phyloP scores from a whole-genome alignment of 257 asterid genomes.

The Verbena officinalis region DNA sequence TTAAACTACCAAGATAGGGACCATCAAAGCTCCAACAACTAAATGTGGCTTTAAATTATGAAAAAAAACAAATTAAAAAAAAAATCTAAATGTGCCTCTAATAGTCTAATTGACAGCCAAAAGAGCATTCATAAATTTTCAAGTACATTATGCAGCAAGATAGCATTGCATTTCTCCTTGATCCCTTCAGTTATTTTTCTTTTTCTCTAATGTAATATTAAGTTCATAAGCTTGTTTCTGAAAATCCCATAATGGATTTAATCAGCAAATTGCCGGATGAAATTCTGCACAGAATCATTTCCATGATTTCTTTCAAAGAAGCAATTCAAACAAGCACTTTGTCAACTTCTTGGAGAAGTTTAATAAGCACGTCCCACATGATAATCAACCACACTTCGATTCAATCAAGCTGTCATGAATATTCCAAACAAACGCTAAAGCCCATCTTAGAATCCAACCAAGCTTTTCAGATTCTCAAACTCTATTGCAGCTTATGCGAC shows the following conservation, averaged over 20 bases:
- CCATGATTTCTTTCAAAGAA: slow-evolving; percentile 27
- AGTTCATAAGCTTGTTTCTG: too few relatives aligned
- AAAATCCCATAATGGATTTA: slow-evolving; percentile 24
- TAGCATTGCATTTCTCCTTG: neutral
- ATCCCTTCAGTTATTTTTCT: neutral
- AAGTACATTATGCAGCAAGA: too few relatives aligned
- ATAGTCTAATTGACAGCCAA: too few relatives aligned
- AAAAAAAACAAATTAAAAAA: too few relatives aligned
- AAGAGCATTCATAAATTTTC: too few relatives aligned
- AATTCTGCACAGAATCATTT: slow-evolving; percentile 16
- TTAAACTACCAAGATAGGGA: neutral
- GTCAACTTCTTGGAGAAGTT: slow-evolving; percentile 28
- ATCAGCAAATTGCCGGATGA: slow-evolving; percentile 26
- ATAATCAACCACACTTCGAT: too few relatives aligned
- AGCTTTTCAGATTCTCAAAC: neutral
- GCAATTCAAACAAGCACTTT: slow-evolving; percentile 23
- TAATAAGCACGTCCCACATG: neutral
- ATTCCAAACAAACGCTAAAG: neutral
- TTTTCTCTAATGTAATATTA: neutral
- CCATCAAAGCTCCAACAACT: neutral
- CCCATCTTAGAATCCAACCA: neutral
- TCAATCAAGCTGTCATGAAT: too few relatives aligned
- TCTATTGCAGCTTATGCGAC: slow-evolving; percentile 3
- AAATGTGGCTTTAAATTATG: neutral
- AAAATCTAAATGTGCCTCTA: too few relatives aligned